Conservation (phyloP, 805 yeast species). For the Cyberlindnera misumaiensis region DNA sequence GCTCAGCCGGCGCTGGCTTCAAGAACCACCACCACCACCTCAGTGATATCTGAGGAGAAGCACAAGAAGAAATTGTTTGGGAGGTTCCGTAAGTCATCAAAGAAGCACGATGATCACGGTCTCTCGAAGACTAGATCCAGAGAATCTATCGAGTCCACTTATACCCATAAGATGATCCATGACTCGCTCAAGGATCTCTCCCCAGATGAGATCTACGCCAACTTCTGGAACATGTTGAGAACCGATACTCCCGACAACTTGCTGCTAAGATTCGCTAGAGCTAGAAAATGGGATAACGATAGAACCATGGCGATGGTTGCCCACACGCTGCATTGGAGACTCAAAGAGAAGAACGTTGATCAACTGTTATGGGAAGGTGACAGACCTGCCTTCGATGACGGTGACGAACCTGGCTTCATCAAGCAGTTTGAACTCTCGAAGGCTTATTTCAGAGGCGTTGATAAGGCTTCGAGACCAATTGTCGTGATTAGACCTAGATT, state of each 20-base stretch:
- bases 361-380: conserved; percentile 67
- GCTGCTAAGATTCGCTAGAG: conserved; percentile 70
- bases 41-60: conserved; percentile 2
- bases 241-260: conserved; percentile 79
- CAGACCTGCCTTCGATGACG: conserved; percentile 42
- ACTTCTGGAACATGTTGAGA: conserved; percentile 57
- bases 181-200: conserved; percentile 44
- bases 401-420: conserved; percentile 33
- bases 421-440: conserved; percentile 50
- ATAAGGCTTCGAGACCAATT: conserved; percentile 67
- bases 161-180: conserved; percentile 36
- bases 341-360: conserved; percentile 53
- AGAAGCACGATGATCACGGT: conserved; percentile 10
- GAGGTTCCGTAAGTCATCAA: conserved; percentile 15
- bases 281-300: conserved; percentile 78
- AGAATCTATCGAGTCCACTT: conserved; percentile 25
- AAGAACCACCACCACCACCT: conserved; percentile 1
- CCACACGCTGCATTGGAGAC: conserved; percentile 73
- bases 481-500: conserved; percentile 73
- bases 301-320: conserved; percentile 65
- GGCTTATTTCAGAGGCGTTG: conserved; percentile 69
- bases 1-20: conserved; percentile 1
- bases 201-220: conserved; percentile 41
- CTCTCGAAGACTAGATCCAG: conserved; percentile 22
- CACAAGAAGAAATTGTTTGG: conserved; percentile 24